Evolutionary conservation across 495 filamentous ascomycete species (phyloP), one percentile per base, ranked within the genome.

Genomic region (Staphylotrichum tortipilum): DNA sequence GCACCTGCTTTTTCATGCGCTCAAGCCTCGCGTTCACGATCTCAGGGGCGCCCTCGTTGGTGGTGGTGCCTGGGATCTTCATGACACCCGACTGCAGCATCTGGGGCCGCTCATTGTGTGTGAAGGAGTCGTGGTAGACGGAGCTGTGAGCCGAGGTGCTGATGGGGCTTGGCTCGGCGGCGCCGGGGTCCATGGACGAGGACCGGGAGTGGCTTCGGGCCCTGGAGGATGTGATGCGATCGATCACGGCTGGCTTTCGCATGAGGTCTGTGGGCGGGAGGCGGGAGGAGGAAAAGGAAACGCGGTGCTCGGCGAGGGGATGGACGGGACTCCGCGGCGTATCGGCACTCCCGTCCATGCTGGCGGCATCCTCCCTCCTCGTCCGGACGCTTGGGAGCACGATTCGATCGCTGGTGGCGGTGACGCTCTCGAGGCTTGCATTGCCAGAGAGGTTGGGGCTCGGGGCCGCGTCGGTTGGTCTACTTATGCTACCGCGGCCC

Each of bases 1-100:
- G 71, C 28, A 96, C 78, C 62, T 85, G 88, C 58, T 86, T 90
- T 49, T 84, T 76, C 67, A 89, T 78, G 59, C 88, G 78, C 50
- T 83, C 77, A 21, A 84, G 70, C 30, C 77, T 71, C 36, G 76
- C 76, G 55, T 74, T 83, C 18, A 84, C 78, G 33, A 74, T 70
- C 47, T 81, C 78, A 8, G 76, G 72, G 34, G 77, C 78, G 18
- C 78, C 78, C 51, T 78, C 73, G 53, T 73, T 76, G 9, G 65
- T 64, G 3, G 74, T 79, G 5, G 74, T 77, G 10, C 77, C 74
- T 3, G 76, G 74, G 33, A 79, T 78, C 38, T 67, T 69, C 49
- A 71, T 61, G 30, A 63, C 56, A 10, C 73, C 71, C 4, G 73
- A 71, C 39, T 60, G 65, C 43, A 71, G 55, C 37, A 64, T 67